phyloP scores from a whole-genome alignment of 345 rosid genomes.

The Balakata baccata region DNA sequence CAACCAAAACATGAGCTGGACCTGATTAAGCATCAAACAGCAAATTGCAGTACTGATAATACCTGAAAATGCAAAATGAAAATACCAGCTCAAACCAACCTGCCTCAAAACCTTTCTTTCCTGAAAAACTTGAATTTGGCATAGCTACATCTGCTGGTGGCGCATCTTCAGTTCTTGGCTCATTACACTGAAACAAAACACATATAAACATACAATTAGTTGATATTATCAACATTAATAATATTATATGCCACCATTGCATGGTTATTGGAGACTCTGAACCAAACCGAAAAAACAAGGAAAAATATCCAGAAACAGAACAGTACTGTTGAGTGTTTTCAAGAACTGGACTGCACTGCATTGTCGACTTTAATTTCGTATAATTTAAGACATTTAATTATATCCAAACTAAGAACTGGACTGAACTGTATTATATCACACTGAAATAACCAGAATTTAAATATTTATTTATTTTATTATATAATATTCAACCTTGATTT shows the following conservation, averaged over 20 bases:
- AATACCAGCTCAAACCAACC: slow-evolving; percentile 47
- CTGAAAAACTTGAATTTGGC: slow-evolving; percentile 49
- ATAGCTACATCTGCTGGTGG: slow-evolving; percentile 77
- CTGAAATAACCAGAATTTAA: no score
- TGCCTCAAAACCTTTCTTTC: slow-evolving; percentile 75
- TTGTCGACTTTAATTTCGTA: no score
- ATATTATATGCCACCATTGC: neutral
- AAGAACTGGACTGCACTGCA: no score
- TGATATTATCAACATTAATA: neutral
- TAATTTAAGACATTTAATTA: no score
- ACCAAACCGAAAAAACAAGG: no score
- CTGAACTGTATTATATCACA: no score
- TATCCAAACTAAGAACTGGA: no score
- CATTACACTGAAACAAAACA: slow-evolving; percentile 63
- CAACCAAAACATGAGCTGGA: slow-evolving; percentile 95
- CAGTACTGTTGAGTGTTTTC: no score
- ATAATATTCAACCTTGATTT: no score
- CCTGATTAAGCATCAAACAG: slow-evolving; percentile 46
- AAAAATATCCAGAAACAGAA: no score
- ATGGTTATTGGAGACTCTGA: no score
- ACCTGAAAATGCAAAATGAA: slow-evolving; percentile 17
- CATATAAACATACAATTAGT: neutral
- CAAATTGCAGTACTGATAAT: slow-evolving; percentile 11
- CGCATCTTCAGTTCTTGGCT: slow-evolving; percentile 89
- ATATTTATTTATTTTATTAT: no score